Evolutionary conservation across 345 rosid genomes (phyloP), one percentile per base, ranked within the genome.

Genomic region (Eucalyptus pauciflora): DNA sequence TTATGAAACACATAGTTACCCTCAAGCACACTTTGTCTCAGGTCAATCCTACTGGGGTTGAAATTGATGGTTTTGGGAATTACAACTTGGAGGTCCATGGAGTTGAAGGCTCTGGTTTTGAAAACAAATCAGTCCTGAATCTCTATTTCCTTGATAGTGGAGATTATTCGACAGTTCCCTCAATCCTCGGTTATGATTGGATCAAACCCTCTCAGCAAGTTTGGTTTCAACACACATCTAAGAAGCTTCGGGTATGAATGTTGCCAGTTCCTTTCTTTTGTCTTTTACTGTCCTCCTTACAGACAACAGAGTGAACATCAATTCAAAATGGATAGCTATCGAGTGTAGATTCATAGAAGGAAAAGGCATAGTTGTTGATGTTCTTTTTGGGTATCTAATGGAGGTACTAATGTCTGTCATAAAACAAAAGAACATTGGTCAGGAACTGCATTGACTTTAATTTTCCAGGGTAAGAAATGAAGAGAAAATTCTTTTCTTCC

Each of bases 21-120:
- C 90, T 98, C 83, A 90, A 94, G 31, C 92, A 96, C 92, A 91
- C 99, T 24, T 86, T 95, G 91, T 94, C 99, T 89, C 93, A 87
- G 91, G 88, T 98, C 80, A 96, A 98, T 92, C 98, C 98, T 89
- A 76, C 87, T 1, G 96, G 90, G 41, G 87, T 88, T 29, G 92
- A 90, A 49, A 96, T 97, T 81, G 99, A 97, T 90, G 99, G 99
- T 43, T 98, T 98, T 87, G 99, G 99, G 7, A 97, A 97, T 91
- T 97, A 96, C 93, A 97, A 97, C 92, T 91, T 98, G 89, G 95
- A 96, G 91, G 87, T 98, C 86, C 91, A 90, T 24, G 99, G 99
- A 85, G 95, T 94, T 88, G 85, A 91, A 87, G 98, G 97, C 71
- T 94, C 99, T 2, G 85, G 88, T 76, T 93, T 97, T 56, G 95